Evolutionary conservation across 306 rosid genomes (phyloP).

Genomic region (Acacia confusa): DNA sequence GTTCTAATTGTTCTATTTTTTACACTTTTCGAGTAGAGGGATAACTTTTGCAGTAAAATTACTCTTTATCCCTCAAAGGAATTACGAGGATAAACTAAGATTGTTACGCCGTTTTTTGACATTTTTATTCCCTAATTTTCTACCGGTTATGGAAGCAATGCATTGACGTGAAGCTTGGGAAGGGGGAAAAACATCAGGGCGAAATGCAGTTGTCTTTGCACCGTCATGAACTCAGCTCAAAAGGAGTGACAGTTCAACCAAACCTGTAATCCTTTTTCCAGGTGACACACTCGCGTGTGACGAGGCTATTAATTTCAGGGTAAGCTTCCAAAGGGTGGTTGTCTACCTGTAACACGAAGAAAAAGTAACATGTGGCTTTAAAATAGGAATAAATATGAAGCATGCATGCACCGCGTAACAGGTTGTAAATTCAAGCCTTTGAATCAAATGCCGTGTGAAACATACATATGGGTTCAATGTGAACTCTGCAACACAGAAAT

Average conservation of each 20-base stretch:
- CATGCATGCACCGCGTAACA: conserved; percentile 30
- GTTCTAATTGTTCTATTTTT: too few relatives aligned
- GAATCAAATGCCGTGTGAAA: conserved; percentile 43
- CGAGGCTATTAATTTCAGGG: conserved; percentile 14
- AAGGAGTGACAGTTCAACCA: conserved; percentile 34
- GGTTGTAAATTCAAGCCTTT: conserved; percentile 34
- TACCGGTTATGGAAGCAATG: background rate
- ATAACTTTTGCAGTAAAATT: too few relatives aligned
- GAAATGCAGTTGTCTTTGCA: background rate
- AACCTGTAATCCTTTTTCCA: conserved; percentile 15
- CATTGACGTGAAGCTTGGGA: background rate
- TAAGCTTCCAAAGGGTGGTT: conserved; percentile 1
- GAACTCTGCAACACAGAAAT: conserved; percentile 26
- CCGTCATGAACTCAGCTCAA: conserved; percentile 4
- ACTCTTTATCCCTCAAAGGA: too few relatives aligned
- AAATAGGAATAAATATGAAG: background rate
- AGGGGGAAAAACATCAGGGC: background rate
- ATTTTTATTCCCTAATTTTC: background rate
- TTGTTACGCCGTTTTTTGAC: background rate
- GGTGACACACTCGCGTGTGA: background rate
- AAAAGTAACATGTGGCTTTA: background rate
- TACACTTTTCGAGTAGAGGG: too few relatives aligned
- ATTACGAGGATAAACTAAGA: background rate
- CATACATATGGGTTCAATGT: background rate
- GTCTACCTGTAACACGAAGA: conserved; percentile 15